Percentiles rank a stretch among this genome's conserved stretches.
These are phyloP conservation scores for Glaciozyma martinii DNA, from an alignment of 768 basidiomycete species.

Conservation along the genomic window DNA sequence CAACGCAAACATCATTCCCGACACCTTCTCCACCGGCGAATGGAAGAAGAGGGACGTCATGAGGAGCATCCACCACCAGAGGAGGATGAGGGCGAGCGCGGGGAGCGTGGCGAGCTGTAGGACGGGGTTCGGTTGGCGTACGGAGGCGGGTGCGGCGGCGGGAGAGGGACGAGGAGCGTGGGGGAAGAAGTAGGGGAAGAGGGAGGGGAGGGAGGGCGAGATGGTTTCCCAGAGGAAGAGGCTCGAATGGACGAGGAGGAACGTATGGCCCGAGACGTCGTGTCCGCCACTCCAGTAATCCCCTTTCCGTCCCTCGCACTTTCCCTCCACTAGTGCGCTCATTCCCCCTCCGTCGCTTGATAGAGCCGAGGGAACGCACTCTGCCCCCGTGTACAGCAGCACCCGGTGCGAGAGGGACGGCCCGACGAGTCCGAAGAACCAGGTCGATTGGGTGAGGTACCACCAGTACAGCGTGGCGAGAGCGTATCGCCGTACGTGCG, in stretches of 20 bases:
- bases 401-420: constrained; percentile 65
- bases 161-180: not conserved
- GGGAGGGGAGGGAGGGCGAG: constrained; percentile 18
- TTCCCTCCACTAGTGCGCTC: not conserved
- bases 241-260: constrained; percentile 69
- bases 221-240: constrained; percentile 54
- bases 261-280: constrained; percentile 88
- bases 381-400: constrained; percentile 58
- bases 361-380: constrained; percentile 49
- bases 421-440: constrained; percentile 62
- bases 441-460: constrained; percentile 53
- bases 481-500: constrained; percentile 24
- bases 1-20: constrained; percentile 50
- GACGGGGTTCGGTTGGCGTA: not conserved
- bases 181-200: constrained; percentile 5
- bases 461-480: constrained; percentile 61
- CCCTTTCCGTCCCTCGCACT: constrained; percentile 15
- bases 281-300: constrained; percentile 64
- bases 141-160: not conserved
- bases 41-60: constrained; percentile 90
- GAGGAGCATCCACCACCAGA: constrained; percentile 65
- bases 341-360: not conserved
- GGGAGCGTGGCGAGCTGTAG: constrained; percentile 21
- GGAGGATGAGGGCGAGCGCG: constrained; percentile 47
- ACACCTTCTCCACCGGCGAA: constrained; percentile 72